A percentile compares a stretch with the other conserved stretches of the same genome.
Conservation (phyloP, 2,329 filamentous ascomycete genomes). For the Phialophora tarda region DNA sequence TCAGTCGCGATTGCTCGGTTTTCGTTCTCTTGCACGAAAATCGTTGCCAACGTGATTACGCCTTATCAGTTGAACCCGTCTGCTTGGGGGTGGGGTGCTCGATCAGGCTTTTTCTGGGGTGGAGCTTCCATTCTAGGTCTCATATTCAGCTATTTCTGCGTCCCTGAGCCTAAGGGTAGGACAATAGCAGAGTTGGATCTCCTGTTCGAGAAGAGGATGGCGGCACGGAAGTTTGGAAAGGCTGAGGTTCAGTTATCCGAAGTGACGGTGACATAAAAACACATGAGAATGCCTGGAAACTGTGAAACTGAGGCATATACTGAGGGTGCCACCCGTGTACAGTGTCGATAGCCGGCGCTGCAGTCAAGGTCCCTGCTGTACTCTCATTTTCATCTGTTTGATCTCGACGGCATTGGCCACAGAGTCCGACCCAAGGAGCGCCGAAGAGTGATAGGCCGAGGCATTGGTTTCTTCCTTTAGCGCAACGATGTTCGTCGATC, state of each 20-base stretch:
- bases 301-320: not conserved
- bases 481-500: constrained; percentile 50
- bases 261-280: not conserved
- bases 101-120: constrained; percentile 50
- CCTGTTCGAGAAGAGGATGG: constrained; percentile 48
- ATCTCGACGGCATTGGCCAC: constrained; percentile 15
- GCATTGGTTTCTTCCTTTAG: constrained; percentile 13
- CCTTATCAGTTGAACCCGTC: constrained; percentile 41
- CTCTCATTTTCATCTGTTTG: not conserved
- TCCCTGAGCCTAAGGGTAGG: constrained; percentile 51
- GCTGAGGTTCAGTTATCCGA: not conserved
- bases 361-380: not conserved
- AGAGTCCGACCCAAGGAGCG: constrained; percentile 10
- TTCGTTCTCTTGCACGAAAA: constrained; percentile 53
- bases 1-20: constrained; percentile 59
- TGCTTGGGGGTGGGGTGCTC: constrained; percentile 47
- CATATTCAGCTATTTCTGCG: constrained; percentile 50
- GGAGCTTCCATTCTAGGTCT: constrained; percentile 43
- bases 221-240: constrained; percentile 46
- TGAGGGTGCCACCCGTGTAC: not conserved
- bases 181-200: constrained; percentile 51
- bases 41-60: constrained; percentile 50
- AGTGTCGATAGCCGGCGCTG: not conserved
- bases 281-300: not conserved
- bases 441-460: constrained; percentile 23